Base-by-base conservation (phyloP, 2,329 filamentous ascomycete species). In the Emydomyces testavorans region DNA sequence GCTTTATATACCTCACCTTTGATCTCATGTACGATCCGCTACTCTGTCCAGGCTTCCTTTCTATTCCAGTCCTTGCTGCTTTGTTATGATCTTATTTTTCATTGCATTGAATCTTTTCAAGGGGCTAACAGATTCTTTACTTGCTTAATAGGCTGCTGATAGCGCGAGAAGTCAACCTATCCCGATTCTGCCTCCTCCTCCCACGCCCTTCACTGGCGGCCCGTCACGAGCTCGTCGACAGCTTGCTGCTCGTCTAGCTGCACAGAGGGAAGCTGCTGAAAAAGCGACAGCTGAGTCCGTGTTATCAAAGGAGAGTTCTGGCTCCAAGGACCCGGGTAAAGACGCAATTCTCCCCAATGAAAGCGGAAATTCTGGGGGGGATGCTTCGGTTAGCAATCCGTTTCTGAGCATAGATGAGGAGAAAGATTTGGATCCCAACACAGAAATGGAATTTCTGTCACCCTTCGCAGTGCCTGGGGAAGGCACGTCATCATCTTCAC, bases 201-300 rank as follows among this genome's bases (percentile, higher is more conserved):
- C 80, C 18, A 82, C 85, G 26, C 86, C 88, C 10, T 72, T 94
- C 59, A 92, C 90, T 62, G 80, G 90, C 29, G 82, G 85, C 0
- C 89, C 90, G 1, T 93, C 87, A 6, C 80, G 90, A 45, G 90
- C 90, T 6, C 80, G 90, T 43, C 75, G 87, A 48, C 87, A 94
- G 64, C 77, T 96, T n/a, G 89, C 88, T n/a, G 85, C 85, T 10
- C 80, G 89, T 10, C 74, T 96, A 59, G 78, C 85, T 1, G 78
- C 83, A 66, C 83, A 86, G 55, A 78, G 80, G 56, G 82, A 85
- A 63, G 78, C 79, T 54, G 67, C 72, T 4, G 65, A 71, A 20
- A 67, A 66, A 35, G 63, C 72, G 1, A 66, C 57, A 24, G 53
- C 52, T 31, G 50, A 53, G 43, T 49, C 54, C 35, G 48, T 54